Percentiles rank a stretch among this genome's conserved stretches.
Evolutionary conservation across 352 stramenopile genomes (phyloP).

Genomic region (Aphanomyces invadans): DNA sequence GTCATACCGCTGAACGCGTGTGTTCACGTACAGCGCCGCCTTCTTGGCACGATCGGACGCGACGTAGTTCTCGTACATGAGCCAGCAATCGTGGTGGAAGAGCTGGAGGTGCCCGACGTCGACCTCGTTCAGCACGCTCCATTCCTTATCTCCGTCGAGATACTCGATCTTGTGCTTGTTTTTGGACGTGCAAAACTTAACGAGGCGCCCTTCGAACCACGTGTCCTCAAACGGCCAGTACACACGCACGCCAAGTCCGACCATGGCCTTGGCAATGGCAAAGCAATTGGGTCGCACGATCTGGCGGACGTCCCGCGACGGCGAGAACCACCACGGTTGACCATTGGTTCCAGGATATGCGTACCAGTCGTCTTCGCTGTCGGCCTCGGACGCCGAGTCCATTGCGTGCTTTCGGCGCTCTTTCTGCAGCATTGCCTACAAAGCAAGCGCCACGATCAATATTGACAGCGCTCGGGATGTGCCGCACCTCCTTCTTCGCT

Average conservation of each 20-base stretch:
- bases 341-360: slow-evolving; percentile 57
- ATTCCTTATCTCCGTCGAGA: slow-evolving; percentile 71
- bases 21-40: slow-evolving; percentile 41
- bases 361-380: slow-evolving; percentile 72
- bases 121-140: slow-evolving; percentile 35
- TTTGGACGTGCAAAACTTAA: slow-evolving; percentile 49
- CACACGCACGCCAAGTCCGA: slow-evolving; percentile 56
- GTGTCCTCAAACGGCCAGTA: slow-evolving; percentile 68
- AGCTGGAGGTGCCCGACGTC: slow-evolving; percentile 50
- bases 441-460: too few species aligned
- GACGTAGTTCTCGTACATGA: slow-evolving; percentile 59
- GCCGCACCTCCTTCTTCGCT: slow-evolving; percentile 31
- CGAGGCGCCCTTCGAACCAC: slow-evolving; percentile 58
- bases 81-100: slow-evolving; percentile 64
- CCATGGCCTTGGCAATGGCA: slow-evolving; percentile 40
- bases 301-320: slow-evolving; percentile 46
- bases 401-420: slow-evolving; percentile 36
- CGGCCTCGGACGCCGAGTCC: slow-evolving; percentile 64
- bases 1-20: slow-evolving; percentile 52
- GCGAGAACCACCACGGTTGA: slow-evolving; percentile 74
- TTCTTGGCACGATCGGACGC: slow-evolving; percentile 41
- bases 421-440: slow-evolving; percentile 37
- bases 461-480: too few species aligned
- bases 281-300: slow-evolving; percentile 65
- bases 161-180: slow-evolving; percentile 65